A percentile compares a stretch with the other conserved stretches of the same genome.
Evolutionary conservation across 2,329 filamentous ascomycete genomes (phyloP).

Genomic region (Arthrobotrys musiformis): DNA sequence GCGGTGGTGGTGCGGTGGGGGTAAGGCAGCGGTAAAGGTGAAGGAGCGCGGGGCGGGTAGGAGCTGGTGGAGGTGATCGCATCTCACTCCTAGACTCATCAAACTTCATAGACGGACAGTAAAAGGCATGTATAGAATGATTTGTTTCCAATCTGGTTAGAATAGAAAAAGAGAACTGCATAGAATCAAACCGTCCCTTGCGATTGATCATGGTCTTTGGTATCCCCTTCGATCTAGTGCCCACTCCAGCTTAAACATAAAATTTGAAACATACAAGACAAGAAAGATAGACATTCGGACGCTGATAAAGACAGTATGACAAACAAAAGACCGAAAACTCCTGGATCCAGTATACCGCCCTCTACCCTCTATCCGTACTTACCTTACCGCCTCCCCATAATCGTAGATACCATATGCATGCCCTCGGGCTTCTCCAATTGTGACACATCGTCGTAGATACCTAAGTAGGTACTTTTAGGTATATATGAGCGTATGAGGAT

Average conservation of each 20-base stretch:
- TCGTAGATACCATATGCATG: too few relatives aligned
- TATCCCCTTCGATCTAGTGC: conserved; percentile 3
- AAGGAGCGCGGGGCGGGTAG: not conserved
- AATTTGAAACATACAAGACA: not conserved
- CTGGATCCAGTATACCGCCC: not conserved
- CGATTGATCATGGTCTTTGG: not conserved
- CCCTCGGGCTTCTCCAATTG: too few relatives aligned
- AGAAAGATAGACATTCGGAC: not conserved
- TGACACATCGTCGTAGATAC: too few relatives aligned
- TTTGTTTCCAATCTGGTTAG: not conserved
- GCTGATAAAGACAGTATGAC: not conserved
- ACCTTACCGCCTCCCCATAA: too few relatives aligned
- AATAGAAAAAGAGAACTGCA: too few relatives aligned
- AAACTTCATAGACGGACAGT: not conserved
- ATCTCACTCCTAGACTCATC: not conserved
- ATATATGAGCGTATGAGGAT: not conserved
- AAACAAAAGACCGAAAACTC: not conserved
- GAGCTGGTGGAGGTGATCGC: not conserved
- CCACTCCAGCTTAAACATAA: not conserved
- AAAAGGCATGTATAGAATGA: not conserved
- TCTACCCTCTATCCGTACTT: not conserved
- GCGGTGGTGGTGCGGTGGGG: conserved; percentile 27
- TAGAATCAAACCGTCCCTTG: too few relatives aligned
- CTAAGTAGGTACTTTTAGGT: too few relatives aligned
- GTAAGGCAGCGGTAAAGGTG: conserved; percentile 11